Conservation (phyloP, 176 grass and related monocot genomes). For the sorghum (Sorghum bicolor) region DNA sequence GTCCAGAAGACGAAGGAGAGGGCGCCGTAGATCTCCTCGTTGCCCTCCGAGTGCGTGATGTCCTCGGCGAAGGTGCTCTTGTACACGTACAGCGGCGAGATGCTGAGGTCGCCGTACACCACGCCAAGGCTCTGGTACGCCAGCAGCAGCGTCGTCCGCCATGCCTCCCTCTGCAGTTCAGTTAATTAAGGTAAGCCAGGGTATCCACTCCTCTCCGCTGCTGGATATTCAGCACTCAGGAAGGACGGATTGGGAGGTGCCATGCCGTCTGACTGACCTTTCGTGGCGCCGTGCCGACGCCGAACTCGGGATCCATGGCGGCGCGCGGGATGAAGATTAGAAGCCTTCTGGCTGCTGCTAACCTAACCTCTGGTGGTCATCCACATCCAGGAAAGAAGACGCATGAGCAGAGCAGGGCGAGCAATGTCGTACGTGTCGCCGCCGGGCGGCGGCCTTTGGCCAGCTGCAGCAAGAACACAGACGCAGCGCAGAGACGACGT, state of each 20-base stretch:
- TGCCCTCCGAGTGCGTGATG: conserved; percentile 86
- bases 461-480: neutral
- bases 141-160: conserved; percentile 73
- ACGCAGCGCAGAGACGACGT: too few species aligned
- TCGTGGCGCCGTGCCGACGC: conserved; percentile 12
- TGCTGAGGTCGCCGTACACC: conserved; percentile 95
- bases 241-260: too few species aligned
- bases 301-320: conserved; percentile 36
- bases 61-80: conserved; percentile 99
- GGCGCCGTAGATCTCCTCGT: conserved; percentile 89
- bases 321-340: neutral
- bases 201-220: too few species aligned
- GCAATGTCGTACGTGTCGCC: neutral
- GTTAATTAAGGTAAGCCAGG: too few species aligned
- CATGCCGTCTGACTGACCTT: neutral
- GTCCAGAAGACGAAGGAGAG: conserved; percentile 99
- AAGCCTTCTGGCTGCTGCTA: neutral
- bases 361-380: neutral
- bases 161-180: conserved; percentile 76
- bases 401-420: neutral
- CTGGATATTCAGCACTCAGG: too few species aligned
- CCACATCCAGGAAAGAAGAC: neutral
- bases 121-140: conserved; percentile 97
- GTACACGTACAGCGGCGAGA: conserved; percentile 94
- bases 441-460: neutral